A percentile compares a stretch with the other conserved stretches of the same genome.
Evolutionary conservation across 768 basidiomycete species (phyloP).

Genomic region (Megacollybia marginata): DNA sequence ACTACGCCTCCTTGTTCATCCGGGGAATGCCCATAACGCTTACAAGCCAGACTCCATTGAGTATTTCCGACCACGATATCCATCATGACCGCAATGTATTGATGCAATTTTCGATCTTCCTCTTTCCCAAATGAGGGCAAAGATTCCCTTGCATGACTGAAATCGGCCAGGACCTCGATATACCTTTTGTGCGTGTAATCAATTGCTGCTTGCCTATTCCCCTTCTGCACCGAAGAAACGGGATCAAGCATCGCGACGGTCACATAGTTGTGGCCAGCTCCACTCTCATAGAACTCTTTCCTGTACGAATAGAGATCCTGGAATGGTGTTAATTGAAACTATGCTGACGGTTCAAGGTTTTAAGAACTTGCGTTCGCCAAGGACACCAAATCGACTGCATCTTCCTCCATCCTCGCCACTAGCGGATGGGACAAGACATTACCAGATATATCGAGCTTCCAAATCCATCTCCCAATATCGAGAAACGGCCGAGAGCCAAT

Average conservation of each 20-base stretch:
- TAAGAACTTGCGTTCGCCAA: neutral
- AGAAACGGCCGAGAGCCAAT: neutral
- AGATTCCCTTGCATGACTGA: neutral
- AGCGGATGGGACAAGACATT: neutral
- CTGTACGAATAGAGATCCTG: conserved; percentile 18
- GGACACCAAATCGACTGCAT: neutral
- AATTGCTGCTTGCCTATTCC: conserved; percentile 13
- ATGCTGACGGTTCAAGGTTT: neutral
- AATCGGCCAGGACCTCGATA: neutral
- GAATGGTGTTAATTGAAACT: neutral
- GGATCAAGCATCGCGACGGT: conserved; percentile 17
- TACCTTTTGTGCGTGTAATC: conserved; percentile 7
- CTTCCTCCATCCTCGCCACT: neutral
- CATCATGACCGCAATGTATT: conserved; percentile 12
- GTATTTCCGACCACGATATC: conserved; percentile 14
- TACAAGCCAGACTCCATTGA: conserved; percentile 13
- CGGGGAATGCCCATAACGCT: conserved; percentile 6
- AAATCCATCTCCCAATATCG: neutral
- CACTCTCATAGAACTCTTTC: conserved; percentile 15
- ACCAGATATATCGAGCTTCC: neutral
- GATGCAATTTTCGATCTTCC: conserved; percentile 6
- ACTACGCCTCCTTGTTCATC: neutral
- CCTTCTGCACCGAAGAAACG: conserved; percentile 2
- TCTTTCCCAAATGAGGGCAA: neutral
- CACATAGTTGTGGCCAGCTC: conserved; percentile 15